Evolutionary conservation across 768 basidiomycete species (phyloP).

Genomic region (Suillus americanus): DNA sequence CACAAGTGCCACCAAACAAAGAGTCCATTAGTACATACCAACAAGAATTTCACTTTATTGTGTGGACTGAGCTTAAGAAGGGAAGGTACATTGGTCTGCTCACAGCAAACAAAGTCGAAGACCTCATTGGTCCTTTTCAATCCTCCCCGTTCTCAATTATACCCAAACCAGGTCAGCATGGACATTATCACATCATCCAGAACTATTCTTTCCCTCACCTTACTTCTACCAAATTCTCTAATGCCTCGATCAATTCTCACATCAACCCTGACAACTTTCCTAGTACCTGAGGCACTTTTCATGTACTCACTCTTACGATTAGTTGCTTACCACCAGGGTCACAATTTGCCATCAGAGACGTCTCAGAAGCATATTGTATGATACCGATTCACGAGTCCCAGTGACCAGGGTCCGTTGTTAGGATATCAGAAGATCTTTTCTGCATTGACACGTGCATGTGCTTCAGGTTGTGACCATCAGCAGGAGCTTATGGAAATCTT

Average conservation of each 20-base stretch:
- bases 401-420: slow-evolving; percentile 17
- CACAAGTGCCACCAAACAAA: slow-evolving; percentile 2
- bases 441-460: slow-evolving; percentile 25
- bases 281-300: slow-evolving; percentile 35
- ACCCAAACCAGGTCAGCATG: slow-evolving; percentile 34
- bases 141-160: slow-evolving; percentile 36
- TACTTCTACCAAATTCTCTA: slow-evolving; percentile 24
- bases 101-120: slow-evolving; percentile 16
- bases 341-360: slow-evolving; percentile 26
- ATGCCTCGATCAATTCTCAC: slow-evolving; percentile 18
- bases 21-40: slow-evolving; percentile 16
- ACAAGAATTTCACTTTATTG: slow-evolving; percentile 12
- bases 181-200: slow-evolving; percentile 34
- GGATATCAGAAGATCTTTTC: slow-evolving; percentile 13
- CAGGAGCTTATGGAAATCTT: slow-evolving; percentile 25
- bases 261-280: slow-evolving; percentile 34
- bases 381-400: slow-evolving; percentile 22
- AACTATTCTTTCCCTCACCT: slow-evolving; percentile 35
- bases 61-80: slow-evolving; percentile 10
- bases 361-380: slow-evolving; percentile 23
- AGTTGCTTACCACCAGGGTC: slow-evolving; percentile 9
- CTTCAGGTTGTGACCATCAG: slow-evolving; percentile 24
- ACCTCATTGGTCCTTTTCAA: slow-evolving; percentile 38
- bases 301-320: background rate
- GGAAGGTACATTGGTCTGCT: slow-evolving; percentile 35